Evolutionary conservation across 306 rosid genomes (phyloP), one percentile per base, ranked within the genome.

Genomic region (Trifolium pratense): DNA sequence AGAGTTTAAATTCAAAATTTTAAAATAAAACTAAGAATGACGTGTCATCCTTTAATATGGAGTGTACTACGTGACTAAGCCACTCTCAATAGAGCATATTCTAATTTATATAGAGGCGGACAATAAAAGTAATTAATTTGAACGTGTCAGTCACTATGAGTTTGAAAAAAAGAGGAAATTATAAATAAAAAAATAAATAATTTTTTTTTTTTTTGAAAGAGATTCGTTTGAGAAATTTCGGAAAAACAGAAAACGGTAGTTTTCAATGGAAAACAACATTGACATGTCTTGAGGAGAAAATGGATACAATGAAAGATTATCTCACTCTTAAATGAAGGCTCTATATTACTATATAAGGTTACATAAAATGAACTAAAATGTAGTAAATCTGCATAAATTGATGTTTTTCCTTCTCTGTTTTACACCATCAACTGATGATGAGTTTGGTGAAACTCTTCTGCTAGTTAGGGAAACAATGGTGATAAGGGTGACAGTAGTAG

Each of bases 401-500:
- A 29, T 14, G 45, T 9, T 29, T 65, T 43, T 56, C 36, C 39
- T 10, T 55, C 31, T 32, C 31, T 36, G 13, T 65, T 71, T 21
- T 42, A 4, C 14, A 32, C 32, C 58, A 29, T 29, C 32, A 42
- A 45, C 63, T 32, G 56, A 67, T 46, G 25, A 45, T 10, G 34
- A 53, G 58, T 66, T 66, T 56, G 21, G 39, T 52, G 1, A 66
- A 79, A 16, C 40, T 56, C 59, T 66, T 65, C 57, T n/a, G 66
- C 66, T 25, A 73, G 51, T 31, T 6, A 66, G 49, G 56, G 78
- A 72, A n/a, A 78, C 25, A 70, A 14, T 18, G 32, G 53, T n/a
- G 18, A 20, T 31, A 42, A 15, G 40, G 51, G 34, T 37, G n/a
- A n/a, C 9, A 53, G 16, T 45, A 53, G 37, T 21, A 10, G 40